A percentile compares a stretch with the other conserved stretches of the same genome.
Evolutionary conservation across 2,329 filamentous ascomycete genomes (phyloP).

Genomic region (Ophiostoma tasmaniense): DNA sequence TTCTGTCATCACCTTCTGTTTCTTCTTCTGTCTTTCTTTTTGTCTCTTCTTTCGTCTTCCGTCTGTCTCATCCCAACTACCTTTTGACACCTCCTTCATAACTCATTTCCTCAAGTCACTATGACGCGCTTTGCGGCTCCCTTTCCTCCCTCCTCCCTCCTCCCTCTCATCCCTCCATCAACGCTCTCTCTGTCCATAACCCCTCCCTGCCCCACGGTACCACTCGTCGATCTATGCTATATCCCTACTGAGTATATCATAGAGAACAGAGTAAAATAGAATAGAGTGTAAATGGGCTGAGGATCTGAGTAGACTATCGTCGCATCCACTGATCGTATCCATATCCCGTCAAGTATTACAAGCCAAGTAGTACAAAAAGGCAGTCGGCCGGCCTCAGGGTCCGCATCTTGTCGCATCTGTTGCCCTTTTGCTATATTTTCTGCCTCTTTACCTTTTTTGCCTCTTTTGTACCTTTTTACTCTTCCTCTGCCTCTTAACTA

Average conservation of each 20-base stretch:
- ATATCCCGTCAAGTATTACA: not conserved
- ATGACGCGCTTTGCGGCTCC: not conserved
- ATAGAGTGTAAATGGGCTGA: too few relatives aligned
- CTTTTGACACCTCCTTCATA: not conserved
- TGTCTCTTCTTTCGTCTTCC: not conserved
- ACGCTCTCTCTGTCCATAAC: not conserved
- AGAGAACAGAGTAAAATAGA: not conserved
- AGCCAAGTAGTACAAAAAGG: not conserved
- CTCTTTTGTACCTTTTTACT: not conserved
- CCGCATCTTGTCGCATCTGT: not conserved
- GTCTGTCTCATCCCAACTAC: not conserved
- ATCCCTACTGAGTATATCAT: not conserved
- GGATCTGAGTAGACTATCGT: not conserved
- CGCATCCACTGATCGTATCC: not conserved
- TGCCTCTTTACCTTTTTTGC: not conserved
- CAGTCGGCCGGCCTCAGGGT: not conserved
- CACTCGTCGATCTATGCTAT: not conserved
- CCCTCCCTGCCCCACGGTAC: not conserved
- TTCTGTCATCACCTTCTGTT: not conserved
- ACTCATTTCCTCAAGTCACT: not conserved
- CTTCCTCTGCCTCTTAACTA: not conserved
- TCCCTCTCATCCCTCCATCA: not conserved
- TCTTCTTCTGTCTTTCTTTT: not conserved
- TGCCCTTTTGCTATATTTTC: not conserved
- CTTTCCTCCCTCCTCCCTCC: not conserved